phyloP scores from a whole-genome alignment of 1,139 yeast genomes.

The Magnusiomyces fungicola region DNA sequence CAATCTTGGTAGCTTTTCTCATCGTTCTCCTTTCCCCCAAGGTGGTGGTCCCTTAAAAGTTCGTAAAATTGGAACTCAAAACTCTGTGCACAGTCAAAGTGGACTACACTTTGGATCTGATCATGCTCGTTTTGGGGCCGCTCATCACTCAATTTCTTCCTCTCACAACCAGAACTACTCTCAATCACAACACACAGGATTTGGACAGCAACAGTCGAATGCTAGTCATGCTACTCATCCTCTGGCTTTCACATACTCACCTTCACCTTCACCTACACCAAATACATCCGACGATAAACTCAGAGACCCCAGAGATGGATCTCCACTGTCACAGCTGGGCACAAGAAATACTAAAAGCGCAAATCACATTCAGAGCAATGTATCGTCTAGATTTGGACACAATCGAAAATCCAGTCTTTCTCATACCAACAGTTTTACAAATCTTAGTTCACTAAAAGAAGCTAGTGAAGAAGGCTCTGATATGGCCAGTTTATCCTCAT shows the following conservation, averaged over 20 bases:
- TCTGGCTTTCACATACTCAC: slow-evolving; percentile 14
- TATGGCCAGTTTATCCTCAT: background rate
- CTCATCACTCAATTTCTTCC: background rate
- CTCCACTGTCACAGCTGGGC: background rate
- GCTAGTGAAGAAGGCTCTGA: background rate
- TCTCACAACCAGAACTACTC: slow-evolving; percentile 1
- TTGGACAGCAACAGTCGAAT: background rate
- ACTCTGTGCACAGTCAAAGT: background rate
- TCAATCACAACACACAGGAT: background rate
- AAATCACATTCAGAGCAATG: no score
- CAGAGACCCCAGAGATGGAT: background rate
- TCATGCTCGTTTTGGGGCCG: no score
- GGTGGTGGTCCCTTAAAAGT: slow-evolving; percentile 4
- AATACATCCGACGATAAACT: background rate
- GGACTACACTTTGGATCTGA: background rate
- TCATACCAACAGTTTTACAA: background rate
- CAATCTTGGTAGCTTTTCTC: background rate
- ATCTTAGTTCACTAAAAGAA: background rate
- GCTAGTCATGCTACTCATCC: slow-evolving; percentile 11
- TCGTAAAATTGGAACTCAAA: background rate
- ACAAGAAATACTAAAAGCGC: background rate
- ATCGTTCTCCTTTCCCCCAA: background rate
- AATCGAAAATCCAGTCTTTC: background rate
- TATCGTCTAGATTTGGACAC: background rate
- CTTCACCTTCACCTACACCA: slow-evolving; percentile 12